Conservation (phyloP, 169 alveolate genomes). For the Neospora caninum region DNA sequence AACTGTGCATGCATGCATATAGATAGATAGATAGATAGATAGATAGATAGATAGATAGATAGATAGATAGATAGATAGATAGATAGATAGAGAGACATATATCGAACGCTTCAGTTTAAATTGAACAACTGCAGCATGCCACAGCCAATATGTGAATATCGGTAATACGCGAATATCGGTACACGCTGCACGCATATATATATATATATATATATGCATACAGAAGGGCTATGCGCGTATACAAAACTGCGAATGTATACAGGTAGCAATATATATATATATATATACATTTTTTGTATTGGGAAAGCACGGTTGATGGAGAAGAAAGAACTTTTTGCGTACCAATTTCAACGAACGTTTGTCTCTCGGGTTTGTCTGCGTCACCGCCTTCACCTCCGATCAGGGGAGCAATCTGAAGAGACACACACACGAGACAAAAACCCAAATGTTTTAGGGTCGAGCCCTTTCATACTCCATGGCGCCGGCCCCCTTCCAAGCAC, state of each 20-base stretch:
- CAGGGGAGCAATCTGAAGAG: slow-evolving; percentile 77
- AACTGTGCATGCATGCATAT: background rate
- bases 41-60: too few species aligned
- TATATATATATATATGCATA: too few species aligned
- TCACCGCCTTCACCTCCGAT: slow-evolving; percentile 67
- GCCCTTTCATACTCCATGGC: too few species aligned
- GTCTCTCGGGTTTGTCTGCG: slow-evolving; percentile 79
- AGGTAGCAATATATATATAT: background rate
- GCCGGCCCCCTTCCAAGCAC: too few species aligned
- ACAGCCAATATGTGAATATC: too few species aligned
- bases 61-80: background rate
- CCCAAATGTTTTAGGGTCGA: background rate
- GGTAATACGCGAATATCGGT: too few species aligned
- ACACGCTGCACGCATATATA: too few species aligned
- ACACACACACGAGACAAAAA: background rate
- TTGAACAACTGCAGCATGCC: too few species aligned
- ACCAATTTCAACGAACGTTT: slow-evolving; percentile 80
- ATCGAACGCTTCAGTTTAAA: too few species aligned
- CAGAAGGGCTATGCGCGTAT: too few species aligned
- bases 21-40: background rate
- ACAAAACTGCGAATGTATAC: too few species aligned
- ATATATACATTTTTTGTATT: background rate
- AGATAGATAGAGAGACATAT: background rate
- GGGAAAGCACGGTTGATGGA: background rate
- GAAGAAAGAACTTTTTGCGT: background rate